Base-by-base conservation (phyloP, 805 yeast genomes). In the Metschnikowia vanudenii region DNA sequence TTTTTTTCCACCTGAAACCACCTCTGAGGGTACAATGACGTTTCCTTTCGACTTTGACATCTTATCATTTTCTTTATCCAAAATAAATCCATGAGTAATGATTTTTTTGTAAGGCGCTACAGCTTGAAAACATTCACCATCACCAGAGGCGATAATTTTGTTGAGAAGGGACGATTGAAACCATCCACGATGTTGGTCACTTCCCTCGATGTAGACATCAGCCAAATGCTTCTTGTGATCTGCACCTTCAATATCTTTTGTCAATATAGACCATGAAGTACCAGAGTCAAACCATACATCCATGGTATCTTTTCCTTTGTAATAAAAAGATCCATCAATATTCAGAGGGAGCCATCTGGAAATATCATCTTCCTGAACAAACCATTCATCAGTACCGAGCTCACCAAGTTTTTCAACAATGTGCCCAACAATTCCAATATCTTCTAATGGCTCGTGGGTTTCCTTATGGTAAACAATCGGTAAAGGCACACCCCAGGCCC, bases 261-360 rank as follows among this genome's bases (percentile, higher is more conserved):
- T 69, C 17, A 85, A 69, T 37, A 79, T 75, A 10, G 81, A 77
- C 98, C 99, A 94, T 29, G 94, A 84, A 0, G 96, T 80, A 0
- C 99, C 99, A 33, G 96, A 86, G 64, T 94, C 99, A 68, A 94
- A 92, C 99, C 99, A 94, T 16, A 94, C 99, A 67, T 94, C 99
- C 90, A 94, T 86, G 0, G 99, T 94, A 56, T 94, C 99, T 37
- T 73, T 78, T 1, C 96, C 92, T 57, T 88, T 85, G 19, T 60
- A 58, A 52, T 74, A 85, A 2, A 69, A 56, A 2, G 56, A 45
- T 0, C 81, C 84, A 24, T 71, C 64, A 45, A 71, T 69, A 2
- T 65, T 55, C 2, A 69, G 72, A 0, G 97, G 97, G 13, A 94
- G 63, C 97, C 97, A 94, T 50, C 80, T 74, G 16, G 67, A 65